Conservation (phyloP, 192 early-diverging fungal species). For the Coemansia sp. region DNA sequence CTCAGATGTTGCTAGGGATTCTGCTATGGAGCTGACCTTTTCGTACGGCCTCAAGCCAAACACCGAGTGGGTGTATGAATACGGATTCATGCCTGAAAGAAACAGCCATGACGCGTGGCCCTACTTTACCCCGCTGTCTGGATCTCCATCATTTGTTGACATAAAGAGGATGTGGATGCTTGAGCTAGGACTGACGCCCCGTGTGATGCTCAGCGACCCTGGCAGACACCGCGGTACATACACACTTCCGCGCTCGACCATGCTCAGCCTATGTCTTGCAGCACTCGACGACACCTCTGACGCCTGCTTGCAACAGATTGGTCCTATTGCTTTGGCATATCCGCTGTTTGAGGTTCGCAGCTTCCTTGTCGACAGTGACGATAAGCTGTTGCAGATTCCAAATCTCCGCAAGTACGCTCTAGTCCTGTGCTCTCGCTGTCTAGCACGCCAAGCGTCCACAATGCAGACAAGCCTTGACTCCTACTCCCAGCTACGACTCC, state of each 20-base stretch:
- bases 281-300: slow-evolving; percentile 24
- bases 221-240: not conserved
- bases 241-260: not conserved
- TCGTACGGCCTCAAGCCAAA: slow-evolving; percentile 35
- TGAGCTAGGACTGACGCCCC: slow-evolving; percentile 24
- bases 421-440: not conserved
- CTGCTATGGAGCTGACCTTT: slow-evolving; percentile 18
- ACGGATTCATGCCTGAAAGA: slow-evolving; percentile 32
- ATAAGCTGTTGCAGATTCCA: slow-evolving; percentile 21
- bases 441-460: not conserved
- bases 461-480: slow-evolving; percentile 11
- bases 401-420: slow-evolving; percentile 9
- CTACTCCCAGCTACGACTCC: not conserved
- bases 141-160: slow-evolving; percentile 15
- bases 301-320: slow-evolving; percentile 9
- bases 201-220: slow-evolving; percentile 23
- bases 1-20: not conserved
- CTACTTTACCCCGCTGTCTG: slow-evolving; percentile 17
- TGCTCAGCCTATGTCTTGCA: slow-evolving; percentile 31
- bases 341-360: slow-evolving; percentile 24
- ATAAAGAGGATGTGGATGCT: slow-evolving; percentile 37
- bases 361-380: slow-evolving; percentile 20
- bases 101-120: slow-evolving; percentile 36
- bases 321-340: slow-evolving; percentile 1
- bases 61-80: slow-evolving; percentile 45